phyloP scores from a whole-genome alignment of 805 yeast genomes.

The Saturnispora bothae region DNA sequence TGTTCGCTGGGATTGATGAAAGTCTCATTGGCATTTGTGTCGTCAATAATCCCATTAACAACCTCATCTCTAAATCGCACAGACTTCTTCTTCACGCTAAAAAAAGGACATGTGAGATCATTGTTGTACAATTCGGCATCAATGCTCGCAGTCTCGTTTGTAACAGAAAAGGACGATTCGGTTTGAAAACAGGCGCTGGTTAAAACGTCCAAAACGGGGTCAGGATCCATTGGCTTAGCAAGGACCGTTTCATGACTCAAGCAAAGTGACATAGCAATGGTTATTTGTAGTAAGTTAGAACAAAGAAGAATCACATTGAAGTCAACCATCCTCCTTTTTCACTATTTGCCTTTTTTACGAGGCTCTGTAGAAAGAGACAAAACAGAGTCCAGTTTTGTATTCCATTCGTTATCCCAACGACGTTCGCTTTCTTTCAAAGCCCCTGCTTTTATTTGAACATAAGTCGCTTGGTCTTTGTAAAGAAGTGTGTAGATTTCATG shows the following conservation, averaged over 20 bases:
- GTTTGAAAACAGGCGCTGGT: slow-evolving; percentile 6
- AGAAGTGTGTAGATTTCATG: slow-evolving; percentile 27
- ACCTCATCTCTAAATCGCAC: slow-evolving; percentile 5
- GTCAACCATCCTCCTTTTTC: slow-evolving; percentile 25
- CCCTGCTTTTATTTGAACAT: slow-evolving; percentile 43
- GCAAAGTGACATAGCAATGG: neutral
- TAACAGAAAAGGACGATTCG: slow-evolving; percentile 14
- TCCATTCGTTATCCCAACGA: slow-evolving; percentile 79
- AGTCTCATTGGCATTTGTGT: too few species aligned
- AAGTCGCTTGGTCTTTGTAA: slow-evolving; percentile 15
- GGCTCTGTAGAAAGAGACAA: slow-evolving; percentile 13
- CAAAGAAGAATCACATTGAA: neutral
- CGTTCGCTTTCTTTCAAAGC: slow-evolving; percentile 59
- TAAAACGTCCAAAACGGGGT: slow-evolving; percentile 26
- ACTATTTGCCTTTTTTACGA: slow-evolving; percentile 12
- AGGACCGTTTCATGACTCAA: neutral
- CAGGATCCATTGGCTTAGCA: neutral
- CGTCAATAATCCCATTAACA: too few species aligned
- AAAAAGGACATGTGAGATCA: neutral
- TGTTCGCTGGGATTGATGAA: too few species aligned
- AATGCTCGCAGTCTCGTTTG: slow-evolving; percentile 2
- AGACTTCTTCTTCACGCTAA: slow-evolving; percentile 3
- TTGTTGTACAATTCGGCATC: slow-evolving; percentile 3
- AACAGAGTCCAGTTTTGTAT: slow-evolving; percentile 29
- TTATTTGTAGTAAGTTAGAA: too few species aligned